Conservation (phyloP, 306 rosid genomes). For the Quercus suber region DNA sequence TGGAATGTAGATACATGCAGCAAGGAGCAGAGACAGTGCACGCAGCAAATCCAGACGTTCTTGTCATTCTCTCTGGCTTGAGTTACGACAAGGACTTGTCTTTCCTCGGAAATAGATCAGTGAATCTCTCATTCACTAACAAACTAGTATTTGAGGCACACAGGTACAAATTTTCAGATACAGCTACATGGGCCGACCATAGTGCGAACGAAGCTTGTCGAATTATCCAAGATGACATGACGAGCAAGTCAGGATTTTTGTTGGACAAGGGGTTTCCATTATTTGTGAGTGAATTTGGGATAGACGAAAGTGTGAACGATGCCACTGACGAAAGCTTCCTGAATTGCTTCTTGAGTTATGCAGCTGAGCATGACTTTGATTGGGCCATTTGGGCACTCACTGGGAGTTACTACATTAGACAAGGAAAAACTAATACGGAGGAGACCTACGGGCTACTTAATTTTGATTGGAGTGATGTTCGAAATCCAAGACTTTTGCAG, state of each 20-base stretch:
- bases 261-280: slow-evolving; percentile 69
- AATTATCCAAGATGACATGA: slow-evolving; percentile 36
- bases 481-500: slow-evolving; percentile 47
- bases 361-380: slow-evolving; percentile 76
- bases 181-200: slow-evolving; percentile 56
- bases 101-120: slow-evolving; percentile 38
- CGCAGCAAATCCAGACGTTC: slow-evolving; percentile 68
- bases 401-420: slow-evolving; percentile 75
- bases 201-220: slow-evolving; percentile 84
- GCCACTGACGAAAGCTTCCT: slow-evolving; percentile 75
- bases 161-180: slow-evolving; percentile 73
- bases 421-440: slow-evolving; percentile 63
- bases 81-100: slow-evolving; percentile 64
- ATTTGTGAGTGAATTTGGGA: slow-evolving; percentile 79
- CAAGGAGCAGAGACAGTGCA: slow-evolving; percentile 90
- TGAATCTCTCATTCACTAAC: slow-evolving; percentile 49
- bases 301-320: slow-evolving; percentile 64
- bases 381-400: slow-evolving; percentile 82
- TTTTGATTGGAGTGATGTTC: slow-evolving; percentile 49
- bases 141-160: slow-evolving; percentile 76
- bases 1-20: slow-evolving; percentile 62
- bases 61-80: slow-evolving; percentile 79
- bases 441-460: slow-evolving; percentile 65
- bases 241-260: slow-evolving; percentile 51
- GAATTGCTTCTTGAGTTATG: slow-evolving; percentile 56